Evolutionary conservation across 2,329 filamentous ascomycete genomes (phyloP).

Genomic region (Acephala macrosclerotiorum): DNA sequence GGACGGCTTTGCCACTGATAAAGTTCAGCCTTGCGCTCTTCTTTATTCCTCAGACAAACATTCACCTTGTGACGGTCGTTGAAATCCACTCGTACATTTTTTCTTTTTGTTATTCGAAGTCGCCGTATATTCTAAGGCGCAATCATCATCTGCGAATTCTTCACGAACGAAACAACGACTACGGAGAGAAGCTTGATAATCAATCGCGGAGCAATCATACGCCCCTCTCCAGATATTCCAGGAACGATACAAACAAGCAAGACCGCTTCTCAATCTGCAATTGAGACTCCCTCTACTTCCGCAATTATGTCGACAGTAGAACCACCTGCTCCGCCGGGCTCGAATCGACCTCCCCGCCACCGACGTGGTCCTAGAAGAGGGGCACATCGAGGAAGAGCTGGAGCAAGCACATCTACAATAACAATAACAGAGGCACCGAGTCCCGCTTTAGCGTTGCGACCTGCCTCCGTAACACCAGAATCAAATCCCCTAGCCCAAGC

Average conservation of each 20-base stretch:
- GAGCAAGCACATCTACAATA: conserved; percentile 14
- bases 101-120: conserved; percentile 39
- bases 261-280: conserved; percentile 9
- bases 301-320: conserved; percentile 35
- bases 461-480: conserved; percentile 32
- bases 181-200: neutral
- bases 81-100: conserved; percentile 7
- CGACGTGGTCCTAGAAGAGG: conserved; percentile 39
- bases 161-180: neutral
- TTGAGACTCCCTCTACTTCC: neutral
- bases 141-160: conserved; percentile 16
- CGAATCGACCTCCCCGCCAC: conserved; percentile 32
- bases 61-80: conserved; percentile 10
- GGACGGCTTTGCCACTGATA: conserved; percentile 17
- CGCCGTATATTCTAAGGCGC: conserved; percentile 43
- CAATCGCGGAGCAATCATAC: conserved; percentile 11
- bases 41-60: neutral
- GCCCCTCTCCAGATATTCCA: conserved; percentile 19
- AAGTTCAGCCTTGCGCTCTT: conserved; percentile 33
- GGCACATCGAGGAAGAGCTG: conserved; percentile 31
- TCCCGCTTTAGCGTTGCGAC: conserved; percentile 29
- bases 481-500: conserved; percentile 12
- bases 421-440: conserved; percentile 23
- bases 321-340: conserved; percentile 21
- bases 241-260: neutral